Base-by-base conservation (phyloP, 805 yeast genomes). In the Pichia heedii region DNA sequence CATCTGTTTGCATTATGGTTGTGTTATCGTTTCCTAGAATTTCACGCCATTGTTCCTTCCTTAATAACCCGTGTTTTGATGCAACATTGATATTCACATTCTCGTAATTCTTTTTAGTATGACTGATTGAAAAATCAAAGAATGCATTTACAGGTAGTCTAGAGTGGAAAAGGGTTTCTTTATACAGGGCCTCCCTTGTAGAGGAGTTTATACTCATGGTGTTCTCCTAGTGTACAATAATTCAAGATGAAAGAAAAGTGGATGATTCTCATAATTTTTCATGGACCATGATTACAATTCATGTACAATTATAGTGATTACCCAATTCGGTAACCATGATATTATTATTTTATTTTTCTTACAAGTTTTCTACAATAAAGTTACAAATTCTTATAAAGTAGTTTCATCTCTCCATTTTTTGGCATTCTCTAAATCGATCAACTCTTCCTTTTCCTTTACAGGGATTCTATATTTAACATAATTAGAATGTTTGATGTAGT, bases 401-500 rank as follows among this genome's bases (percentile, higher is more conserved):
- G n/a, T n/a, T n/a, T n/a, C 10, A 10, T 33, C 36, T 60, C 58
- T 8, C 15, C 13, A 10, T 11, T 10, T 16, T 29, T 29, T 29
- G 13, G 15, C 41, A 19, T 66, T 71, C 19, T 63, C 67, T 33
- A 65, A 54, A 52, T 73, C 78, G 13, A 39, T 37, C 2, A 4
- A 22, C 37, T 61, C 59, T 52, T 79, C 85, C 15, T 60, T 55
- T 4, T 51, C 30, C 43, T 66, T 60, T 36, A 55, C 63, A 11
- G 57, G 55, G 18, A 58, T 56, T 48, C 81, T 57, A 34, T 54
- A 49, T 13, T 67, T 66, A 18, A 69, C 45, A 47, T 74, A 76
- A 41, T 67, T 70, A 20, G 68, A 54, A 45, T 70, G 74, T 44
- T 71, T 67, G 3, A 57, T 54, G 48, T 64, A 67, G 48, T 73